Percentiles rank a stretch among this genome's conserved stretches.
Evolutionary conservation across 805 yeast species (phyloP).

Genomic region (Yarrowia yakushimensis): DNA sequence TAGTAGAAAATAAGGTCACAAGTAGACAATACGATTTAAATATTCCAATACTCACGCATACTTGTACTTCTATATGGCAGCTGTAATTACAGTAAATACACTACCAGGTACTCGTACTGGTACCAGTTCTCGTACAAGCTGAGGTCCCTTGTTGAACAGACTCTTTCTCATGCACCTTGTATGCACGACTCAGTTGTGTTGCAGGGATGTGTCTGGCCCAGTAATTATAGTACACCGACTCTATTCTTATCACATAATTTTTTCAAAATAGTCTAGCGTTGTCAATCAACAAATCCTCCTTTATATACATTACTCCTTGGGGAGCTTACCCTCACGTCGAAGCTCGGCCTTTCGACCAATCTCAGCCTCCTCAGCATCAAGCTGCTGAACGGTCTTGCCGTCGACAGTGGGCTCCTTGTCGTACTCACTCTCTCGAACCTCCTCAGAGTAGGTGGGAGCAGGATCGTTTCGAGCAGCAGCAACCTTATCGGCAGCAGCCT

Average conservation of each 20-base stretch:
- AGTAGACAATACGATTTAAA: neutral
- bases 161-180: no score
- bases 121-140: no score
- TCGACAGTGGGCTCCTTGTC: constrained; percentile 21
- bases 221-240: no score
- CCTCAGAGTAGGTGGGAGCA: constrained; percentile 15
- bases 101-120: no score
- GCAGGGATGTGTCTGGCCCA: no score
- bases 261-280: neutral
- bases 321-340: constrained; percentile 7
- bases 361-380: constrained; percentile 13
- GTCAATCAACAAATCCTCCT: neutral
- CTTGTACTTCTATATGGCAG: no score
- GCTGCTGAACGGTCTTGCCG: constrained; percentile 19
- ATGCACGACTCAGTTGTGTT: no score
- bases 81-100: no score
- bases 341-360: constrained; percentile 4
- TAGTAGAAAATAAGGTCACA: neutral
- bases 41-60: no score
- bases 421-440: neutral
- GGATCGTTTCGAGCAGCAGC: constrained; percentile 6
- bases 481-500: constrained; percentile 17
- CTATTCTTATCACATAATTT: neutral
- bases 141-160: no score
- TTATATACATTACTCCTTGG: constrained; percentile 22